Evolutionary conservation across 306 rosid genomes (phyloP).

Genomic region (Argentina anserina): DNA sequence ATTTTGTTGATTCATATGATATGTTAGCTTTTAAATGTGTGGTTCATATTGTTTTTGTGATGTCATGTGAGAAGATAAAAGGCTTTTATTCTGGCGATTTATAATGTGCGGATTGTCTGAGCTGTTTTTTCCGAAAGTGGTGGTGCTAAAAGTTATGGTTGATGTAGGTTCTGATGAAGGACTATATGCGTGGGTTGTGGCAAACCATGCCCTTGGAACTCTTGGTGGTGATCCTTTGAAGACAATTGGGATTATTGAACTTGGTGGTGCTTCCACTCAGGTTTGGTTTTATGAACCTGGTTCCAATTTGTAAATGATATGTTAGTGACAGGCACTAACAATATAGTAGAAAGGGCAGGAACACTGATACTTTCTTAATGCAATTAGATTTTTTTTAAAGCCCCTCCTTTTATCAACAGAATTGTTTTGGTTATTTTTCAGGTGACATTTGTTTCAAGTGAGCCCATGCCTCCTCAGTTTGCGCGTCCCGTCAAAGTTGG

Average conservation of each 20-base stretch:
- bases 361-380: not conserved
- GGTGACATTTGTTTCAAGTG: constrained; percentile 90
- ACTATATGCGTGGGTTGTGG: constrained; percentile 88
- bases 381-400: constrained; percentile 14
- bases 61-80: not conserved
- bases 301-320: not conserved
- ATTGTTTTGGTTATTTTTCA: constrained; percentile 36
- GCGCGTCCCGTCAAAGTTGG: constrained; percentile 57
- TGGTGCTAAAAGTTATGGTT: constrained; percentile 23
- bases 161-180: constrained; percentile 86
- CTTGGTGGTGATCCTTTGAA: constrained; percentile 77
- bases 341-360: not conserved
- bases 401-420: not conserved
- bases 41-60: not conserved
- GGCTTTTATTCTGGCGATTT: not conserved
- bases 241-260: constrained; percentile 86
- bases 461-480: constrained; percentile 57
- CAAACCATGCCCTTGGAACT: constrained; percentile 84
- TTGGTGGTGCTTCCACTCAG: constrained; percentile 96
- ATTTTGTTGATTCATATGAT: not conserved
- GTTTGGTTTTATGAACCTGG: constrained; percentile 29
- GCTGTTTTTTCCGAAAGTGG: not conserved
- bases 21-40: not conserved
- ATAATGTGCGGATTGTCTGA: not conserved
- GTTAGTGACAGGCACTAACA: not conserved